These are phyloP conservation scores for Thalia dealbata DNA, from an alignment of 176 grass and related monocot genomes.

Conservation along the genomic window DNA sequence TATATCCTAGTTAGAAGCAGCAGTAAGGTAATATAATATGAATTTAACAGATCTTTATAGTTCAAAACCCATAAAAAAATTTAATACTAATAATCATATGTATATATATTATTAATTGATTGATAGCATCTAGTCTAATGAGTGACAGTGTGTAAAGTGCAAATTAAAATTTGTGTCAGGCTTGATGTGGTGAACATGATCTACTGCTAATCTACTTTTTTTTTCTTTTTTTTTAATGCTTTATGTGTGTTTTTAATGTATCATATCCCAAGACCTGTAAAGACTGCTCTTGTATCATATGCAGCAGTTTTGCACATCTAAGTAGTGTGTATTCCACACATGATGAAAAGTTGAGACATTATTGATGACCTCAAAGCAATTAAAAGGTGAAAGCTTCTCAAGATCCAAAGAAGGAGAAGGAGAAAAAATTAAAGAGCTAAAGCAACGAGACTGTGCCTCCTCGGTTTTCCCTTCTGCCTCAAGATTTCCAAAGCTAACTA, in stretches of 20 bases:
- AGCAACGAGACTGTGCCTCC: neutral
- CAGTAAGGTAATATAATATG: too few relatives aligned
- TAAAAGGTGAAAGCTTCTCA: neutral
- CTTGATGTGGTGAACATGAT: neutral
- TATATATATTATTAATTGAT: too few relatives aligned
- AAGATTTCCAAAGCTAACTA: conserved; percentile 60
- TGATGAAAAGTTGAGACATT: conserved; percentile 10
- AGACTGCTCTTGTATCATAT: conserved; percentile 8
- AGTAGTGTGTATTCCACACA: neutral
- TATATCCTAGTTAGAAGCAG: too few relatives aligned
- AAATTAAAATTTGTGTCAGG: neutral
- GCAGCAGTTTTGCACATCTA: too few relatives aligned
- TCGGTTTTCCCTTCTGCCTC: conserved; percentile 56
- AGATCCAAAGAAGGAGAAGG: neutral
- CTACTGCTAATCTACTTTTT: neutral
- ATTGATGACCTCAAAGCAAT: neutral
- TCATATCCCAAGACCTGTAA: conserved; percentile 8
- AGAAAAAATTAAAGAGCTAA: too few relatives aligned
- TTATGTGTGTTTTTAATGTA: too few relatives aligned
- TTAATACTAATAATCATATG: too few relatives aligned
- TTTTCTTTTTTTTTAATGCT: neutral
- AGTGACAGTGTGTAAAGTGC: neutral
- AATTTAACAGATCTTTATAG: too few relatives aligned
- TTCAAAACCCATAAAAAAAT: too few relatives aligned
- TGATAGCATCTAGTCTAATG: too few relatives aligned